Conservation (phyloP, 139 green algal genomes). For the Chlorella sp. region DNA sequence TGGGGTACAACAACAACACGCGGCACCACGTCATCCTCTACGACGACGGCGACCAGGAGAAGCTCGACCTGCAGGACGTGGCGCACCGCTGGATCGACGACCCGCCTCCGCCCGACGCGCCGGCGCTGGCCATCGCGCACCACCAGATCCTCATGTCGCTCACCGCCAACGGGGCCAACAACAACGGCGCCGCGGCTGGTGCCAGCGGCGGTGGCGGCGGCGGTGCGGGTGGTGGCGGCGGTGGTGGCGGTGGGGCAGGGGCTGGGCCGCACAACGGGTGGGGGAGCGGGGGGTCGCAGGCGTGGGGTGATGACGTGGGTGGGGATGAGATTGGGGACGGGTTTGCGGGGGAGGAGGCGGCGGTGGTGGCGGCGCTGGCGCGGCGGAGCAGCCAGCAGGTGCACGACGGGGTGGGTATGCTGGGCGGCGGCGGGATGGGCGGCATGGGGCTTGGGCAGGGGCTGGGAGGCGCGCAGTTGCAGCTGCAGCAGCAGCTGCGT, state of each 20-base stretch:
- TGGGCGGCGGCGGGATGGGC: too few relatives aligned
- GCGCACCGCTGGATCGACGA: conserved; percentile 1
- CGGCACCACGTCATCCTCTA: conserved; percentile 65
- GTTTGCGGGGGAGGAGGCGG: neutral
- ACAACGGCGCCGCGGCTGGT: too few relatives aligned
- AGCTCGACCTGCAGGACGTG: conserved; percentile 35
- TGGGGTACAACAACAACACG: conserved; percentile 43
- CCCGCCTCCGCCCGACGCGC: neutral
- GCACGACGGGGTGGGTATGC: too few relatives aligned
- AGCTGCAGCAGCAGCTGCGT: too few relatives aligned
- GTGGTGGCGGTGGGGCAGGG: neutral
- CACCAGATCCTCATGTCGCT: too few relatives aligned
- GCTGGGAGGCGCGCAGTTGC: too few relatives aligned
- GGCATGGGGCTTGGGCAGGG: too few relatives aligned
- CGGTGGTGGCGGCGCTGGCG: neutral
- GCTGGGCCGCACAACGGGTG: neutral
- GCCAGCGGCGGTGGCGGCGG: neutral
- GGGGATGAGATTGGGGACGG: neutral
- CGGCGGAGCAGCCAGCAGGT: neutral
- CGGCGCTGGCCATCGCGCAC: neutral
- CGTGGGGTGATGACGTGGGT: too few relatives aligned
- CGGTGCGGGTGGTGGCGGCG: neutral
- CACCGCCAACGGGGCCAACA: too few relatives aligned
- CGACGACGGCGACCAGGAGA: conserved; percentile 64
- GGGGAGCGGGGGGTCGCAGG: too few relatives aligned